A percentile compares a stretch with the other conserved stretches of the same genome.
phyloP scores from a whole-genome alignment of 768 basidiomycete genomes.

The Trametes punicea region DNA sequence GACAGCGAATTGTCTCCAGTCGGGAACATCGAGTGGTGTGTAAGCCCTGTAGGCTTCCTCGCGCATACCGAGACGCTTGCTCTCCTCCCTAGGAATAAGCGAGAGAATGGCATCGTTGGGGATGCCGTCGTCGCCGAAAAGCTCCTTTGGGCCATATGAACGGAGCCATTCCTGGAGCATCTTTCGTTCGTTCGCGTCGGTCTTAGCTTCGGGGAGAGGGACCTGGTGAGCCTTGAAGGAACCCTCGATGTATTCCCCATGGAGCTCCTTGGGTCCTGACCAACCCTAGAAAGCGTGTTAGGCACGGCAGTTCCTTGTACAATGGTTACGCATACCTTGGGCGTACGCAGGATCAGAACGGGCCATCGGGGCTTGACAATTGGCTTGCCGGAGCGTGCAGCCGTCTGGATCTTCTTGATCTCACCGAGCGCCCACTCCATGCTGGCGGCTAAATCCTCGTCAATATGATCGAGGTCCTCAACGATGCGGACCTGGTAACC shows the following conservation, averaged over 20 bases:
- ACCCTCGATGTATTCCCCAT: constrained; percentile 74
- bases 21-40: constrained; percentile 56
- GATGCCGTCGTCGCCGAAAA: constrained; percentile 56
- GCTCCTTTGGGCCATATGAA: constrained; percentile 65
- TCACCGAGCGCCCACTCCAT: constrained; percentile 78
- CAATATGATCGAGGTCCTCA: constrained; percentile 60
- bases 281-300: constrained; percentile 39
- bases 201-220: constrained; percentile 72
- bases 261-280: constrained; percentile 61
- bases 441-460: constrained; percentile 75
- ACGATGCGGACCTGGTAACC: constrained; percentile 90
- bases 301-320: no score
- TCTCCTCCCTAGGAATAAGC: constrained; percentile 45
- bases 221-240: constrained; percentile 89
- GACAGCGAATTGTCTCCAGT: constrained; percentile 57
- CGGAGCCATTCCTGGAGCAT: constrained; percentile 69
- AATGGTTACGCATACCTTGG: constrained; percentile 49
- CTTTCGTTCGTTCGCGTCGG: constrained; percentile 56
- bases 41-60: constrained; percentile 66
- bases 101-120: constrained; percentile 56
- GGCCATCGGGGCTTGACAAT: constrained; percentile 92
- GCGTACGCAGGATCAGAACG: constrained; percentile 79
- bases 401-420: constrained; percentile 73
- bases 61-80: constrained; percentile 61
- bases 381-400: constrained; percentile 72